A percentile compares a stretch with the other conserved stretches of the same genome.
Conservation (phyloP, 495 filamentous ascomycete genomes). For the Choiromyces venosus region DNA sequence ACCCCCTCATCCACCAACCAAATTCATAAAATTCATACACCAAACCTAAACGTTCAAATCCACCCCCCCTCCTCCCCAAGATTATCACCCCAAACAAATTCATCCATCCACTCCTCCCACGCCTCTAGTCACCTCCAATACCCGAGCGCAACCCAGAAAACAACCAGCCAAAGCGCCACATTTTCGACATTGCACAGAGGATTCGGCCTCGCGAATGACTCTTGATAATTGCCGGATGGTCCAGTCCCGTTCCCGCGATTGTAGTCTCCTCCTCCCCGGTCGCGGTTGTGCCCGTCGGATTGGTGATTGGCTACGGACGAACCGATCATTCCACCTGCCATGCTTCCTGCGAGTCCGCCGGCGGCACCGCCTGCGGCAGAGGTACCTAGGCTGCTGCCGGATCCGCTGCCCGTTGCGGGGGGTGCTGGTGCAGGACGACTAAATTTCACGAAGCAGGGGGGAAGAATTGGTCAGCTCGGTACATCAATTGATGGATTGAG, state of each 20-base stretch:
- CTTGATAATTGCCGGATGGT: no score
- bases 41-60: background rate
- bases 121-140: slow-evolving; percentile 1
- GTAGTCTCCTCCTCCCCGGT: background rate
- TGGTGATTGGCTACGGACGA: background rate
- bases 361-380: background rate
- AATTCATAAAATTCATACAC: background rate
- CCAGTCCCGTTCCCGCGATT: background rate
- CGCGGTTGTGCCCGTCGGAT: background rate
- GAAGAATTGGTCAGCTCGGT: background rate
- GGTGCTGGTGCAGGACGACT: background rate
- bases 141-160: background rate
- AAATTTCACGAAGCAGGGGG: background rate
- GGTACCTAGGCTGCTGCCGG: background rate
- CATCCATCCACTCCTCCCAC: background rate
- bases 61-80: background rate
- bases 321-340: background rate
- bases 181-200: background rate
- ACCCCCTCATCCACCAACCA: background rate
- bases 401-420: background rate
- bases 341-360: background rate
- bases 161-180: background rate
- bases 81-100: background rate
- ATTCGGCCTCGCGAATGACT: background rate
- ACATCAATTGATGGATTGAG: background rate